Evolutionary conservation across 2,329 filamentous ascomycete genomes (phyloP).

Genomic region (Botrytis paeoniae): DNA sequence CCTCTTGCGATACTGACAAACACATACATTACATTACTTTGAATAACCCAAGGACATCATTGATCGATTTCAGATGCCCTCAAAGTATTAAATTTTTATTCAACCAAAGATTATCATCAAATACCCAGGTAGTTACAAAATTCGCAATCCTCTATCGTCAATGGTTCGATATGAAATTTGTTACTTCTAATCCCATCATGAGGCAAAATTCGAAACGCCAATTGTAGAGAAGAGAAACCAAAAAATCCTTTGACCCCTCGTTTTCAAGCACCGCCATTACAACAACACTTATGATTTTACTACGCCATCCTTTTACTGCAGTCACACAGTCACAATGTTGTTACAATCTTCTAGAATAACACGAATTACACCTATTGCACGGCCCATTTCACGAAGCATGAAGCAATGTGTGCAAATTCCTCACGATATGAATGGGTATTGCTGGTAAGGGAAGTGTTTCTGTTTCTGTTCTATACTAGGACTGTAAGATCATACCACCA

Average conservation of each 20-base stretch:
- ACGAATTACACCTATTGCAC: not conserved
- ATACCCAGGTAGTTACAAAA: not conserved
- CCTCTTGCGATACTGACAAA: not conserved
- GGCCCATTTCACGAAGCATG: conserved; percentile 11
- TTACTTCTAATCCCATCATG: conserved; percentile 27
- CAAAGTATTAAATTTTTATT: not conserved
- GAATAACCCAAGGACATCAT: not conserved
- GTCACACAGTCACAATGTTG: not conserved
- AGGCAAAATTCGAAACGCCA: conserved; percentile 27
- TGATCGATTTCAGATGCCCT: not conserved
- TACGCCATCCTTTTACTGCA: not conserved
- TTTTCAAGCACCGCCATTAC: not conserved
- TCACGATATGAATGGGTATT: not conserved
- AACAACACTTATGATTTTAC: not conserved
- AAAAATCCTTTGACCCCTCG: conserved; percentile 13
- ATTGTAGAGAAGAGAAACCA: conserved; percentile 16
- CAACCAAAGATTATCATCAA: not conserved
- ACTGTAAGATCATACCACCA: not conserved
- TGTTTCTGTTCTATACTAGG: conserved; percentile 3
- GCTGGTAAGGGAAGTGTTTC: conserved; percentile 10
- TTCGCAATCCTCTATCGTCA: not conserved
- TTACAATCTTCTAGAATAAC: not conserved
- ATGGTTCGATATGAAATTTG: not conserved
- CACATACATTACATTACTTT: not conserved
- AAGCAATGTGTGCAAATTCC: not conserved